phyloP scores from a whole-genome alignment of 495 filamentous ascomycete species.

The Talaromyces ruber region DNA sequence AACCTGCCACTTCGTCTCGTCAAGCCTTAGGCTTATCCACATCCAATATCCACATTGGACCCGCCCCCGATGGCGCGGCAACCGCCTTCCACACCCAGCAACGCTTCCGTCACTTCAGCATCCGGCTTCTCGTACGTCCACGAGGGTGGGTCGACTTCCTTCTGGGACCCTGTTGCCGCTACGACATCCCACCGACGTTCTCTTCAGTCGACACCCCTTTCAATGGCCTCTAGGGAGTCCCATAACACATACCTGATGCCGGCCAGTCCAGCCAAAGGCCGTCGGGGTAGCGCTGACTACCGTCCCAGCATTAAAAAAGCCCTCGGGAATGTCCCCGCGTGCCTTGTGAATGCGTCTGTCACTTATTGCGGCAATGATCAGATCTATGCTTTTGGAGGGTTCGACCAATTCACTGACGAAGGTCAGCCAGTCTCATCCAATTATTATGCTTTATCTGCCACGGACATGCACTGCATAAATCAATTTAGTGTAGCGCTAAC shows the following conservation, averaged over 20 bases:
- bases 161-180: constrained; percentile 12
- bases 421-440: constrained; percentile 27
- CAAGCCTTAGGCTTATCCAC: not conserved
- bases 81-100: constrained; percentile 16
- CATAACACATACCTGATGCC: constrained; percentile 77
- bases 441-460: not conserved
- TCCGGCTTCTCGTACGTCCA: constrained; percentile 18
- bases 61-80: constrained; percentile 20
- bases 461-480: not conserved
- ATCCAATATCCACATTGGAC: not conserved
- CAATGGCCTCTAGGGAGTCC: constrained; percentile 27
- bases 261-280: constrained; percentile 59
- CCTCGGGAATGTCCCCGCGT: constrained; percentile 81
- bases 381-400: constrained; percentile 98
- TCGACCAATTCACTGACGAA: constrained; percentile 97
- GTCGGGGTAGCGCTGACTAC: constrained; percentile 57
- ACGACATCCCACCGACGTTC: constrained; percentile 18
- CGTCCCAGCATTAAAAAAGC: constrained; percentile 73
- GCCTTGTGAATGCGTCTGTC: constrained; percentile 94
- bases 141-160: constrained; percentile 25
- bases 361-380: constrained; percentile 93
- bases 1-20: not conserved
- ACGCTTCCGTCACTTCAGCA: constrained; percentile 5
- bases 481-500: not conserved
- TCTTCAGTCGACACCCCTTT: constrained; percentile 20